These are phyloP conservation scores for Boeremia exigua DNA, from an alignment of 2,329 filamentous ascomycete species.

Conservation along the genomic window DNA sequence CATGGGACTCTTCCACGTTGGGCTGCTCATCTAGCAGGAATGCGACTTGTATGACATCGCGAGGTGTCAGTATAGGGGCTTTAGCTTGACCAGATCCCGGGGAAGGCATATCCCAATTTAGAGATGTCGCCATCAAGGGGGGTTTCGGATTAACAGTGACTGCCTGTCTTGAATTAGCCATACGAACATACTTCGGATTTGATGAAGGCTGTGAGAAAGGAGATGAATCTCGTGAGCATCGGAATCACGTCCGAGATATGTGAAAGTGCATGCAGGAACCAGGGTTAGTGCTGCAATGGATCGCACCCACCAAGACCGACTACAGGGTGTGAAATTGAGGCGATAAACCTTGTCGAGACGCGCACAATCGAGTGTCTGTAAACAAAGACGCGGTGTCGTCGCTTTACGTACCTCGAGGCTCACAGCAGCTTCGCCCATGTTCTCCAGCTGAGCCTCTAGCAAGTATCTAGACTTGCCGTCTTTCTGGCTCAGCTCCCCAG, in stretches of 20 bases:
- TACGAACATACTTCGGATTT: neutral
- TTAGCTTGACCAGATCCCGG: constrained; percentile 38
- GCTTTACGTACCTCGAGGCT: constrained; percentile 68
- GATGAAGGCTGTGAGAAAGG: neutral
- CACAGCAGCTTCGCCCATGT: constrained; percentile 83
- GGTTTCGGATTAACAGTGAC: constrained; percentile 58
- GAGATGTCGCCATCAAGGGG: constrained; percentile 60
- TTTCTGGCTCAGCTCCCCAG: constrained; percentile 65
- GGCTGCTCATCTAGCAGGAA: constrained; percentile 66
- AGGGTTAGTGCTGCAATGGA: constrained; percentile 14
- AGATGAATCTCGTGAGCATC: constrained; percentile 11
- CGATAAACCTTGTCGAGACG: constrained; percentile 14
- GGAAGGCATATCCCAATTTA: constrained; percentile 61
- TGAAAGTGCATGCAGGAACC: constrained; percentile 18
- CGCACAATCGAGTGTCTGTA: constrained; percentile 4
- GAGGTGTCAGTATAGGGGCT: constrained; percentile 61
- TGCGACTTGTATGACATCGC: constrained; percentile 69
- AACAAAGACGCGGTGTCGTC: constrained; percentile 1
- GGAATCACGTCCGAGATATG: constrained; percentile 21
- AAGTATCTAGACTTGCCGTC: constrained; percentile 65
- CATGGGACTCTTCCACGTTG: constrained; percentile 52
- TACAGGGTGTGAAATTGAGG: constrained; percentile 17
- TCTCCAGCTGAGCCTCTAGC: constrained; percentile 94
- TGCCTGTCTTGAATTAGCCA: constrained; percentile 26
- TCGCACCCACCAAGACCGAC: neutral